Conservation (phyloP, 805 yeast genomes). For the Yamadazyma tumulicola region DNA sequence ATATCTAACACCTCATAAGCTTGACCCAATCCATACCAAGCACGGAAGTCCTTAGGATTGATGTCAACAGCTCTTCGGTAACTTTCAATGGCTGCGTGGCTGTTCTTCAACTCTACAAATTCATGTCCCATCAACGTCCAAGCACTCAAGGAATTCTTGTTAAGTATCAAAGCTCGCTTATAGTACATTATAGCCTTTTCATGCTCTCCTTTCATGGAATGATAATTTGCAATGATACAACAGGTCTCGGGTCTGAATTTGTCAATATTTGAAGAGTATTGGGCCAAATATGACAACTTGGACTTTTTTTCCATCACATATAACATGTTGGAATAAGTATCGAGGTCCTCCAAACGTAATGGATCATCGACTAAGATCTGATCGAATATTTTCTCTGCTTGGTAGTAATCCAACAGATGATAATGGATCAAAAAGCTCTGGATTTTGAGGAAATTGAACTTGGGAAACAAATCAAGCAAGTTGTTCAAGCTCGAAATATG, state of each 20-base stretch:
- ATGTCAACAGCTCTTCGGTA: slow-evolving; percentile 92
- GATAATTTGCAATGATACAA: slow-evolving; percentile 90
- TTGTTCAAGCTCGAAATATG: slow-evolving; percentile 38
- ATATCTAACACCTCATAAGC: slow-evolving; percentile 96
- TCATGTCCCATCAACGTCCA: slow-evolving; percentile 99
- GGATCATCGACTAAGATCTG: slow-evolving; percentile 73
- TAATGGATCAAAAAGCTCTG: slow-evolving; percentile 82
- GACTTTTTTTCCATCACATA: slow-evolving; percentile 90
- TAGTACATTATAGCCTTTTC: slow-evolving; percentile 93
- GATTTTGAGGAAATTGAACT: slow-evolving; percentile 66
- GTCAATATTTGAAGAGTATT: slow-evolving; percentile 76
- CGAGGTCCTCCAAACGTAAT: slow-evolving; percentile 83
- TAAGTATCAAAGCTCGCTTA: slow-evolving; percentile 79
- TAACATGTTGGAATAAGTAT: slow-evolving; percentile 88
- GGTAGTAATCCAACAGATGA: slow-evolving; percentile 79
- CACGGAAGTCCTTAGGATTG: slow-evolving; percentile 83
- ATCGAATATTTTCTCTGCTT: slow-evolving; percentile 79
- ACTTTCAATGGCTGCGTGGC: slow-evolving; percentile 96
- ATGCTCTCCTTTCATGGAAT: slow-evolving; percentile 87
- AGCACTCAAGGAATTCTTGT: slow-evolving; percentile 78
- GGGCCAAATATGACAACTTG: slow-evolving; percentile 83
- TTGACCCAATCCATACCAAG: slow-evolving; percentile 98
- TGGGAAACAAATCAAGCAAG: slow-evolving; percentile 61
- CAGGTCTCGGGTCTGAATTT: slow-evolving; percentile 91
- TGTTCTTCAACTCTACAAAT: slow-evolving; percentile 90